Conservation (phyloP, 2,329 filamentous ascomycete genomes). For the Dothistroma septosporum region DNA sequence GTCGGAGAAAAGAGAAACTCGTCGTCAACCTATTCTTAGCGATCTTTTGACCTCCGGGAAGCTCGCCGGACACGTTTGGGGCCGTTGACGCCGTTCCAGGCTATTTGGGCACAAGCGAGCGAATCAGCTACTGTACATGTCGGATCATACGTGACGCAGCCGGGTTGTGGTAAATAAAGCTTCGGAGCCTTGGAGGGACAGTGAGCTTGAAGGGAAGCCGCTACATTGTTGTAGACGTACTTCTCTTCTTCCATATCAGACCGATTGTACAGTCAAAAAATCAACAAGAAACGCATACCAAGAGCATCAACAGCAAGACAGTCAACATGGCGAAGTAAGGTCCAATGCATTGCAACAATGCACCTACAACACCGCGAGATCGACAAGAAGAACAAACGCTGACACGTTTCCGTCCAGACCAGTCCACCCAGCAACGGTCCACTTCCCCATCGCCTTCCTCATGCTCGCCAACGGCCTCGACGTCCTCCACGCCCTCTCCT, state of each 20-base stretch:
- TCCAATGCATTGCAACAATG: not conserved
- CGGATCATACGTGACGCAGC: constrained; percentile 9
- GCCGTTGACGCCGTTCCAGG: not conserved
- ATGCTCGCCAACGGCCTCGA: constrained; percentile 42
- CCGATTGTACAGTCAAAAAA: not conserved
- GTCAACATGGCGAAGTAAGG: constrained; percentile 19
- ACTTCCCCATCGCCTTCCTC: constrained; percentile 48
- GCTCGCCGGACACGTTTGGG: not conserved
- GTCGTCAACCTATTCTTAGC: not conserved
- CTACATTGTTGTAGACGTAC: not conserved
- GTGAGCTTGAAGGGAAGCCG: not conserved
- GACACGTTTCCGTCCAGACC: constrained; percentile 32
- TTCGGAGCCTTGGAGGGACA: not conserved
- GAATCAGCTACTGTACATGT: constrained; percentile 7
- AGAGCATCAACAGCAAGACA: not conserved
- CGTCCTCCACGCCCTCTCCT: constrained; percentile 34
- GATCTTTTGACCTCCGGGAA: not conserved
- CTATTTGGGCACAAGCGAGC: not conserved
- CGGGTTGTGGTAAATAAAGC: not conserved
- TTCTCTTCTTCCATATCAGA: not conserved
- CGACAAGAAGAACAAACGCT: not conserved
- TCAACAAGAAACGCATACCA: not conserved
- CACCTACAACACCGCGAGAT: not conserved
- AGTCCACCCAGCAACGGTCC: constrained; percentile 44
- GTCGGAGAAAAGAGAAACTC: not conserved